Percentiles rank a stretch among this genome's conserved stretches.
phyloP scores from a whole-genome alignment of 306 rosid genomes.

The Vicia villosa region DNA sequence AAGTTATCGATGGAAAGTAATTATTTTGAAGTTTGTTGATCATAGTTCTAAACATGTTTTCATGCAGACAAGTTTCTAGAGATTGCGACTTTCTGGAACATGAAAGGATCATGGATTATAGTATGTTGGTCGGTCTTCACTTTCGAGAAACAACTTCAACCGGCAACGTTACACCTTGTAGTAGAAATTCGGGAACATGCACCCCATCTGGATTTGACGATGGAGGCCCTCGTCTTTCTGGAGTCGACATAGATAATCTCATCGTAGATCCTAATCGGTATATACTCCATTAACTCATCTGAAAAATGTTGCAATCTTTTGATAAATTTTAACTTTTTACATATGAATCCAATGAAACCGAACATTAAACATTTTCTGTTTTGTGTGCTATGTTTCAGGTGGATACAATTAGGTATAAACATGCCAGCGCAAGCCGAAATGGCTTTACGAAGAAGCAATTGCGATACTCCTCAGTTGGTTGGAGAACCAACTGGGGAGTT shows the following conservation, averaged over 20 bases:
- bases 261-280: slow-evolving; percentile 65
- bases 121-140: slow-evolving; percentile 93
- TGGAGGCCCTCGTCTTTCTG: slow-evolving; percentile 48
- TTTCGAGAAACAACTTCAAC: slow-evolving; percentile 56
- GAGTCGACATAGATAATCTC: slow-evolving; percentile 48
- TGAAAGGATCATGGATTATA: slow-evolving; percentile 95
- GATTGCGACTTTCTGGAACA: slow-evolving; percentile 97
- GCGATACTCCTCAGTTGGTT: slow-evolving; percentile 69
- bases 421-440: slow-evolving; percentile 87
- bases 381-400: slow-evolving; percentile 46
- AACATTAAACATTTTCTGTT: slow-evolving; percentile 7
- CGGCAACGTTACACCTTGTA: slow-evolving; percentile 40
- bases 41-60: slow-evolving; percentile 27
- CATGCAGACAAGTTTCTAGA: slow-evolving; percentile 85
- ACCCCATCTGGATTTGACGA: slow-evolving; percentile 41
- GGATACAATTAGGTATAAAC: slow-evolving; percentile 70
- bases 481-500: slow-evolving; percentile 87
- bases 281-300: slow-evolving; percentile 29
- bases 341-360: neutral
- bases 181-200: slow-evolving; percentile 29
- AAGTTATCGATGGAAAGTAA: neutral
- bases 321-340: neutral
- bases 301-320: neutral
- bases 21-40: slow-evolving; percentile 9
- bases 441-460: slow-evolving; percentile 49